These are phyloP conservation scores for Aspergillus ochraceus DNA, from an alignment of 2,329 filamentous ascomycete species.

Conservation along the genomic window DNA sequence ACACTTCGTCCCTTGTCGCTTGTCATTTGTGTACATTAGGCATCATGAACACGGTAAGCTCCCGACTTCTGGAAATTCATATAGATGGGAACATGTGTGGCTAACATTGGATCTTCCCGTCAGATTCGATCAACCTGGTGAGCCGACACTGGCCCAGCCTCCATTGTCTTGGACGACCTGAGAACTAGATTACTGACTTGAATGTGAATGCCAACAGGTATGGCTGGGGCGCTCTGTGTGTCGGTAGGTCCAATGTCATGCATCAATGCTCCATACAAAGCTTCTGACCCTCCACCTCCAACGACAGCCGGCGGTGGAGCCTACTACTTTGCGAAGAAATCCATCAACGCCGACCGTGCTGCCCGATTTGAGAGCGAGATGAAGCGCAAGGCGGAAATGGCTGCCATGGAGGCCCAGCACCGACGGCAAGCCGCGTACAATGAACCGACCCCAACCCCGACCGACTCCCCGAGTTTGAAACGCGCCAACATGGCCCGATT, in stretches of 20 bases:
- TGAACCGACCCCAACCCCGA: slow-evolving; percentile 17
- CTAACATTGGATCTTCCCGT: not conserved
- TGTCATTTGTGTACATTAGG: not conserved
- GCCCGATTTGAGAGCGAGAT: slow-evolving; percentile 69
- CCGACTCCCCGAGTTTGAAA: slow-evolving; percentile 32
- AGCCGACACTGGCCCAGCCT: slow-evolving; percentile 24
- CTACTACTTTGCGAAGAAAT: slow-evolving; percentile 93
- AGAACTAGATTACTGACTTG: slow-evolving; percentile 8
- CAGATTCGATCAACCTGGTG: slow-evolving; percentile 62
- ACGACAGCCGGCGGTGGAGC: slow-evolving; percentile 76
- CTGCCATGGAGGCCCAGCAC: slow-evolving; percentile 36
- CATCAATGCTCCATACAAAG: not conserved
- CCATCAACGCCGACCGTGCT: slow-evolving; percentile 86
- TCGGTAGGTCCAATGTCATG: slow-evolving; percentile 56
- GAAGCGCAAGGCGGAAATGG: slow-evolving; percentile 52
- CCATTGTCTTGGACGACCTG: slow-evolving; percentile 2
- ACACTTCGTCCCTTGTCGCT: slow-evolving; percentile 9
- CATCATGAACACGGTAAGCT: slow-evolving; percentile 55
- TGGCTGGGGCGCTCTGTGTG: slow-evolving; percentile 87
- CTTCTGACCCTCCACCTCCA: not conserved
- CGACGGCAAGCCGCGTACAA: slow-evolving; percentile 29
- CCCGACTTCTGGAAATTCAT: not conserved
- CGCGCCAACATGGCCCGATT: slow-evolving; percentile 34
- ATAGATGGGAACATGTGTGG: not conserved
- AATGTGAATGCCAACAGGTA: slow-evolving; percentile 59